Evolutionary conservation across 1,284 basidiomycete species (phyloP).

Genomic region (Apiotrichum porosum): DNA sequence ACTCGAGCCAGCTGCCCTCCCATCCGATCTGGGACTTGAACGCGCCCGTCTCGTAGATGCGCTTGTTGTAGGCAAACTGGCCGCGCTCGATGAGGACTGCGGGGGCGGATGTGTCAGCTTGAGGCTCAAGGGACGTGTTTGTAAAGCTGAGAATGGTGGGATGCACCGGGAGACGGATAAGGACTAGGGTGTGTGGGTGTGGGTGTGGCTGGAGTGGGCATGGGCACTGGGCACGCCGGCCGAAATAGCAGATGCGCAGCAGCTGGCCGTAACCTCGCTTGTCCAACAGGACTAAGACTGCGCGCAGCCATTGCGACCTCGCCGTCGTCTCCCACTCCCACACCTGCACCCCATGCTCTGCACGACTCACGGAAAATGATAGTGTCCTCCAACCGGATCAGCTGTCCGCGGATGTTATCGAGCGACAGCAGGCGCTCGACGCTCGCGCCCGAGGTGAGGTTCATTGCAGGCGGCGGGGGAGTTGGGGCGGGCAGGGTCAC

Average conservation of each 20-base stretch:
- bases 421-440: conserved; percentile 73
- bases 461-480: conserved; percentile 34
- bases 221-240: too few species aligned
- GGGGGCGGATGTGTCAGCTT: not conserved
- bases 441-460: conserved; percentile 54
- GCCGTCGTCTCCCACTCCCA: too few species aligned
- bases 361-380: conserved; percentile 73
- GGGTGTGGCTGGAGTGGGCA: too few species aligned
- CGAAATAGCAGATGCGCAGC: too few species aligned
- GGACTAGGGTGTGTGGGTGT: too few species aligned
- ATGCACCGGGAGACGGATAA: too few species aligned
- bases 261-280: too few species aligned
- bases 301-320: too few species aligned
- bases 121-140: too few species aligned
- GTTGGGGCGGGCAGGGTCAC: conserved; percentile 3
- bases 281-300: too few species aligned
- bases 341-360: too few species aligned
- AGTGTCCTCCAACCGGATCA: conserved; percentile 91
- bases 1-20: conserved; percentile 85
- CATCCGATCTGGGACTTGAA: conserved; percentile 71
- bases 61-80: conserved; percentile 91
- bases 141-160: too few species aligned
- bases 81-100: conserved; percentile 85
- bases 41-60: conserved; percentile 74
- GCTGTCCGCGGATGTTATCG: conserved; percentile 76